Conservation (phyloP, 768 basidiomycete genomes). For the Lactifluus piperatus region DNA sequence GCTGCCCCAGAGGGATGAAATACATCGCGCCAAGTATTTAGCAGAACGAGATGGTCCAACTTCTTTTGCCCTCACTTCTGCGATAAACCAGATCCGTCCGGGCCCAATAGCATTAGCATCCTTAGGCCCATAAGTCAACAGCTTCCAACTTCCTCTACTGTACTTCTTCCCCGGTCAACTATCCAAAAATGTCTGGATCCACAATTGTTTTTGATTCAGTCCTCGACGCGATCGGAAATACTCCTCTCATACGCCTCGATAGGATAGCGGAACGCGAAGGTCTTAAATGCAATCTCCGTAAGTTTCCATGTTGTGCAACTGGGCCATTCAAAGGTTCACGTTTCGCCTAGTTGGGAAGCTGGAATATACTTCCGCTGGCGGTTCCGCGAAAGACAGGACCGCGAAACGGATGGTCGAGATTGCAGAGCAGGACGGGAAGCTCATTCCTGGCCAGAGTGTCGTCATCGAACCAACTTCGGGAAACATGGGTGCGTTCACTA, state of each 20-base stretch:
- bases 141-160: not conserved
- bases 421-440: slow-evolving; percentile 82
- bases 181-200: slow-evolving; percentile 35
- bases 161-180: not conserved
- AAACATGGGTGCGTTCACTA: slow-evolving; percentile 65
- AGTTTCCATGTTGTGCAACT: slow-evolving; percentile 27
- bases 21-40: too few relatives aligned
- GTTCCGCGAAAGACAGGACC: slow-evolving; percentile 93
- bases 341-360: slow-evolving; percentile 65
- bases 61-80: too few relatives aligned
- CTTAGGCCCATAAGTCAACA: not conserved
- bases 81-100: not conserved
- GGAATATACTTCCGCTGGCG: slow-evolving; percentile 86
- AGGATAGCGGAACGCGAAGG: slow-evolving; percentile 65
- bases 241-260: slow-evolving; percentile 83
- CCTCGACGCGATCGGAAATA: slow-evolving; percentile 82
- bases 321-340: not conserved
- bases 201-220: slow-evolving; percentile 61
- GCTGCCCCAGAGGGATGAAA: too few relatives aligned
- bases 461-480: slow-evolving; percentile 95
- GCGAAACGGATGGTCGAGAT: slow-evolving; percentile 94
- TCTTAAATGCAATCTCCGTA: slow-evolving; percentile 84
- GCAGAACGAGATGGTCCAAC: too few relatives aligned
- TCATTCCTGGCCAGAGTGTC: slow-evolving; percentile 81
- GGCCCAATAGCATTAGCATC: not conserved